phyloP scores from a whole-genome alignment of 306 rosid species.

The Rosa lucieae region DNA sequence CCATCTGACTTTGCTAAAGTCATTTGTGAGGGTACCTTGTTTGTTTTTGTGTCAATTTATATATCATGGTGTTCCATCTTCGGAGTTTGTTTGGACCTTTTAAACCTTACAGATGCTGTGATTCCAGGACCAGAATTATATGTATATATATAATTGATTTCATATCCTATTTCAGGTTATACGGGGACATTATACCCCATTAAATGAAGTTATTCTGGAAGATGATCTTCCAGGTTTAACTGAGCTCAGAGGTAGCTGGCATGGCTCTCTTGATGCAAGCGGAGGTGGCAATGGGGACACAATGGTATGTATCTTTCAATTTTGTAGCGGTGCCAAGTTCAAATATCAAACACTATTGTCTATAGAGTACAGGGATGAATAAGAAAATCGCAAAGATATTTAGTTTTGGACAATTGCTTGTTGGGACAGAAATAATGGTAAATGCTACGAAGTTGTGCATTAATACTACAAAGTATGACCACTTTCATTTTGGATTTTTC shows the following conservation, averaged over 20 bases:
- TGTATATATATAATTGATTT: neutral
- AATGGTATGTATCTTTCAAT: slow-evolving; percentile 48
- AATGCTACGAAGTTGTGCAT: slow-evolving; percentile 5
- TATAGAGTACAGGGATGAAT: neutral
- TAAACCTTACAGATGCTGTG: neutral
- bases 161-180: slow-evolving; percentile 52
- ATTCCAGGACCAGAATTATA: neutral
- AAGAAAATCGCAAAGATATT: neutral
- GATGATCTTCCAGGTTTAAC: slow-evolving; percentile 81
- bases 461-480: neutral
- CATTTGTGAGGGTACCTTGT: neutral
- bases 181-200: slow-evolving; percentile 50
- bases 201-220: slow-evolving; percentile 62
- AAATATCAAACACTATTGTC: neutral
- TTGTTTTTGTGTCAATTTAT: neutral
- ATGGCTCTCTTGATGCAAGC: slow-evolving; percentile 88
- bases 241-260: slow-evolving; percentile 87
- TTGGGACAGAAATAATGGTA: slow-evolving; percentile 8
- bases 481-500: neutral
- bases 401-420: neutral
- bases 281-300: slow-evolving; percentile 99
- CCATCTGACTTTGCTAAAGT: neutral
- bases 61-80: neutral
- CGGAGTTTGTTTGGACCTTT: neutral
- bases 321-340: slow-evolving; percentile 17